Conservation (phyloP, 371 early-diverging fungal species). For the Mucor racemosus region DNA sequence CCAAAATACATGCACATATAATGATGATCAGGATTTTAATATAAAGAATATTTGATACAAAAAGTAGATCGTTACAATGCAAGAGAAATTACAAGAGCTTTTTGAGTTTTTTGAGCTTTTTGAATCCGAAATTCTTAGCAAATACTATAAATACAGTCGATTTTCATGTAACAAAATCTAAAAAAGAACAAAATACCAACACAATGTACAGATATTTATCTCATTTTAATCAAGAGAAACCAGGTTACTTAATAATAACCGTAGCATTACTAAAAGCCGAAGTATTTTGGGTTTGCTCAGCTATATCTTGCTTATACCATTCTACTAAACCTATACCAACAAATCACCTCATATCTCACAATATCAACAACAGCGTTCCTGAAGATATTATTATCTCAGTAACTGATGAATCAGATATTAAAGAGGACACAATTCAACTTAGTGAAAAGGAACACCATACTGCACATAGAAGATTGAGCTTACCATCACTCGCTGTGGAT, state of each 20-base stretch:
- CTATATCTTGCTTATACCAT: not conserved
- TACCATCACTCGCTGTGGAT: not conserved
- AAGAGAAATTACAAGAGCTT: no score
- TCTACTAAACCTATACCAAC: not conserved
- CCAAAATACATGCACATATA: no score
- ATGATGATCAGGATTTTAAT: no score
- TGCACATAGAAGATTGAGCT: not conserved
- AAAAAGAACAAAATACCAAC: not conserved
- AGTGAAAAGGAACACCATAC: not conserved
- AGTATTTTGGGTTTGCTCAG: not conserved
- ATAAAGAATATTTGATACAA: no score
- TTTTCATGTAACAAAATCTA: not conserved
- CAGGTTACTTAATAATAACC: not conserved
- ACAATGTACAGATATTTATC: not conserved
- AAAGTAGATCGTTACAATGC: no score
- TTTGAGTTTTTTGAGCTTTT: no score
- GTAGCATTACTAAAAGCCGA: not conserved
- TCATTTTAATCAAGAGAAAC: not conserved
- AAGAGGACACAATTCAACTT: not conserved
- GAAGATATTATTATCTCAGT: not conserved
- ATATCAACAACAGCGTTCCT: not conserved
- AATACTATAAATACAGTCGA: not conserved
- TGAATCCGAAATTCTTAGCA: no score
- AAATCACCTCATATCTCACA: not conserved
- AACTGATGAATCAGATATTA: not conserved